Base-by-base conservation (phyloP, 2,329 filamentous ascomycete genomes). In the Claviceps sp. region DNA sequence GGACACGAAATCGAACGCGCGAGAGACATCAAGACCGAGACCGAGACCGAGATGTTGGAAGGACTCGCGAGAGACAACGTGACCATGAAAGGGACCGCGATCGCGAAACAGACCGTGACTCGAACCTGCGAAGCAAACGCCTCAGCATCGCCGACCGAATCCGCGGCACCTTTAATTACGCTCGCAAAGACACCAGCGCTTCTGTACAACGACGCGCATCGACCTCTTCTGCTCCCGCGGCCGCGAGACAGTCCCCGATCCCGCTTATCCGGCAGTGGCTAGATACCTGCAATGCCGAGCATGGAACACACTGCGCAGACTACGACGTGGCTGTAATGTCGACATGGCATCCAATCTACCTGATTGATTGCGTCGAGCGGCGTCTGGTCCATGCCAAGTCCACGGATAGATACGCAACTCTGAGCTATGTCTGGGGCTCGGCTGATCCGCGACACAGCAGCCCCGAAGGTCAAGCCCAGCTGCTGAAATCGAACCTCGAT, bases 401-500 rank as follows among this genome's bases (percentile, higher is more conserved):
- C 2, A 59, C 60, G 9, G 69, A 72, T 47, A 61, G 68, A 37
- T 74, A 73, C 48, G 57, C 72, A 4, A 68, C 71, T n/a, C 62
- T 74, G 24, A 73, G 71, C 61, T 74, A 74, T 55, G 70, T 73
- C 37, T 72, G 69, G 63, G 69, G 67, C 7, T 56, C 61, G 3
- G 57, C 58, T 4, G 46, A 50, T n/a, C 56, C 52, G 30, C 63
- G 62, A n/a, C 59, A 56, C 26, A 60, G 59, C 14, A 55, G 58
- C 13, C 56, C 62, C 4, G 60, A 65, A 4, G 57, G 57, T 9
- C 58, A 58, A 5, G 57, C 59, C 24, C 65, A 67, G 55, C 63
- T 71, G 26, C 55, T 68, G 37, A 62, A 61, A 47, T 59, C 62
- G 48, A 73, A 70, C 37, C 41, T 71, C 18, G 65, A 67, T 20